Evolutionary conservation across 2,329 filamentous ascomycete genomes (phyloP), one percentile per base, ranked within the genome.

Genomic region (Penicillium brevicompactum): DNA sequence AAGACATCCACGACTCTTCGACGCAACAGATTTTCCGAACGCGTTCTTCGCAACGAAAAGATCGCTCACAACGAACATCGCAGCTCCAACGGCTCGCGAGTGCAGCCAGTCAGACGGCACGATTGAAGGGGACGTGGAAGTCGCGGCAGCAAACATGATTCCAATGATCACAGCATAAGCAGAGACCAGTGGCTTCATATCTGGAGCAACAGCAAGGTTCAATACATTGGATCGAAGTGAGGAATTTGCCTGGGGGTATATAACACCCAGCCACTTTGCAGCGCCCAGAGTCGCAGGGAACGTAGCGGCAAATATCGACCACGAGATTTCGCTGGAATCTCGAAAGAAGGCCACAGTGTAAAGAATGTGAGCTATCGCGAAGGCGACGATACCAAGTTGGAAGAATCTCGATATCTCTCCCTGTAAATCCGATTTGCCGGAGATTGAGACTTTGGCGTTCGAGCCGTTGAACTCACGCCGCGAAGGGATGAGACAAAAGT

Each of bases 1-100:
- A 21, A 62, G 11, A 56, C 56, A 66, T 4, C 57, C 59, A 24
- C 60, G 57, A 13, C 46, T 37, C 21, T 46, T 42, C 22, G 51
- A 41, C n/a, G 16, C 44, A 21, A 43, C 22, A 44, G 51, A 53
- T 37, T 34, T 60, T n/a, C 62, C 62, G 48, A 70, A 70, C 8
- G 67, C 64, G 57, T 68, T 67, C 48, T 62, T 67, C 4, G 68
- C 68, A 30, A 70, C 68, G 46, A 70, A 70, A 27, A 70, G 44
- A 49, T 70, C 67, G 47, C 67, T 69, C 11, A 65, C 50, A 9
- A 70, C 67, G 56, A 70, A 70, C 68, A 70, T 69, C 7, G 40
- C 61, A 4, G 67, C 67, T 4, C 68, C 68, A 11, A 70, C 34
- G 31, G 58, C 42, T 14, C 65, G 59, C 56, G 69, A 68, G 16